These are phyloP conservation scores for Castanospermum australe DNA, from an alignment of 306 rosid genomes.

Conservation along the genomic window DNA sequence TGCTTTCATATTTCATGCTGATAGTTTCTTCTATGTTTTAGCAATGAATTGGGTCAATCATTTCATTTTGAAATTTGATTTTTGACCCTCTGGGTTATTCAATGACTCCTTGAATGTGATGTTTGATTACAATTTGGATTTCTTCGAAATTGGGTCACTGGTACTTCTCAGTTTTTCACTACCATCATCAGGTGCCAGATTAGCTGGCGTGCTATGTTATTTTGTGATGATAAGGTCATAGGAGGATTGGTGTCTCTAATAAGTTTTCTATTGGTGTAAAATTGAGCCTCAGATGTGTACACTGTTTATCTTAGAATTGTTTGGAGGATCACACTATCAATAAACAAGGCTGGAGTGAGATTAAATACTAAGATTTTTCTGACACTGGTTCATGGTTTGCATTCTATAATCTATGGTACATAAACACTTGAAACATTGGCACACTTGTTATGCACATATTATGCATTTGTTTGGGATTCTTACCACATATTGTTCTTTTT, in stretches of 20 bases:
- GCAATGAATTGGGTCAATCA: background rate
- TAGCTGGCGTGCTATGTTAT: background rate
- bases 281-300: constrained; percentile 6
- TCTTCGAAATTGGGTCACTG: background rate
- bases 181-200: background rate
- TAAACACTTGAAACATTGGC: background rate
- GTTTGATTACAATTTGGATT: constrained; percentile 12
- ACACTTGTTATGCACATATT: background rate
- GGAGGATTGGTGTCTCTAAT: constrained; percentile 18
- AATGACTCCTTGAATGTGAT: background rate
- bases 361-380: background rate
- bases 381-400: background rate
- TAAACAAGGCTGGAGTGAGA: constrained; percentile 20
- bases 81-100: background rate
- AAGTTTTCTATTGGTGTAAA: too few species aligned
- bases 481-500: background rate
- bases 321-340: background rate
- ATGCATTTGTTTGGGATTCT: background rate
- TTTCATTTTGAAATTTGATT: constrained; percentile 5
- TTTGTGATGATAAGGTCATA: background rate
- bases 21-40: background rate
- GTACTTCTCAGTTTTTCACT: background rate
- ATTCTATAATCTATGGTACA: background rate
- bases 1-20: background rate
- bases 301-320: constrained; percentile 13